phyloP scores from a whole-genome alignment of 1,284 basidiomycete species.

The Moesziomyces antarcticus region DNA sequence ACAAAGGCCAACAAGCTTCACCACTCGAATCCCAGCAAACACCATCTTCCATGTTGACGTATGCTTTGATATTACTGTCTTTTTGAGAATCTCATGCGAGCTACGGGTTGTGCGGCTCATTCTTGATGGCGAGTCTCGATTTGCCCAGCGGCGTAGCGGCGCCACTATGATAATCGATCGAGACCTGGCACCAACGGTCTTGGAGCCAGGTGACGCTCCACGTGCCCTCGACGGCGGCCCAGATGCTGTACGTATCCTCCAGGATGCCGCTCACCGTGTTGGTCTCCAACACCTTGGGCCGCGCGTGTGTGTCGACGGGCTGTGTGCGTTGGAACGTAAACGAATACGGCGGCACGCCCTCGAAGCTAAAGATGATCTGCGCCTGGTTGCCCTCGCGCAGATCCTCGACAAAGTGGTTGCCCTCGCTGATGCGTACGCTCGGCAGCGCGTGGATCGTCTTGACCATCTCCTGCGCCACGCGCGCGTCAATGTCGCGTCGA shows the following conservation, averaged over 20 bases:
- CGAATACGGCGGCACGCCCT: constrained; percentile 91
- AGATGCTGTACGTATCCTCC: constrained; percentile 83
- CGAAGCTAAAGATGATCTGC: constrained; percentile 87
- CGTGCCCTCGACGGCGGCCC: constrained; percentile 82
- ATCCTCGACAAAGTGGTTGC: constrained; percentile 81
- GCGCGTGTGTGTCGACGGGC: constrained; percentile 61
- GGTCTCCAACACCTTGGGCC: constrained; percentile 62
- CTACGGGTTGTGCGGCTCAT: constrained; percentile 8
- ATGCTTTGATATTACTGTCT: too few relatives aligned
- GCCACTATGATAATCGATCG: constrained; percentile 54
- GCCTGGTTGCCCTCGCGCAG: constrained; percentile 84
- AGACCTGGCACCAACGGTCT: constrained; percentile 77
- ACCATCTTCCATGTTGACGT: not conserved
- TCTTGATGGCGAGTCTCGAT: constrained; percentile 35
- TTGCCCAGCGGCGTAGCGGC: constrained; percentile 48
- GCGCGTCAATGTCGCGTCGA: constrained; percentile 69
- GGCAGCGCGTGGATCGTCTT: constrained; percentile 86
- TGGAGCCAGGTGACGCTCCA: constrained; percentile 92
- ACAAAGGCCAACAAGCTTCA: too few relatives aligned
- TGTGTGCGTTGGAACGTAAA: constrained; percentile 73
- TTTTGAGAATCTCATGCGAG: too few relatives aligned
- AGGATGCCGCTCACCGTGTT: constrained; percentile 75
- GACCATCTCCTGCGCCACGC: constrained; percentile 69
- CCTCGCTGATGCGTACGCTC: constrained; percentile 85
- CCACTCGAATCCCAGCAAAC: not conserved